Evolutionary conservation across 78 protist genomes (phyloP).

Genomic region (Creolimax fragrantissima): DNA sequence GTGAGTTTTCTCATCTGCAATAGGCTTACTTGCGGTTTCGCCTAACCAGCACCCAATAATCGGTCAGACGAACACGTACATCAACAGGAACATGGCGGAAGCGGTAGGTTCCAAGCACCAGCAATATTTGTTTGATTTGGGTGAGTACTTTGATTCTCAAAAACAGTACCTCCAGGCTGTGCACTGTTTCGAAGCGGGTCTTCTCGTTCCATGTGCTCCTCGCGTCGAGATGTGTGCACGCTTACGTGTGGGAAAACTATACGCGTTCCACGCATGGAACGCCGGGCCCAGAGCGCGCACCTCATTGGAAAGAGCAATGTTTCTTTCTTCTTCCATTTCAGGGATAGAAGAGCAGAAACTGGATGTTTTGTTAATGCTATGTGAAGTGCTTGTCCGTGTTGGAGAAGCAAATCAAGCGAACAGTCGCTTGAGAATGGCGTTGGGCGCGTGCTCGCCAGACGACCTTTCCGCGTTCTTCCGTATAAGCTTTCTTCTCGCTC

Average conservation of each 20-base stretch:
- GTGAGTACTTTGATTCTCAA: neutral
- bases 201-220: neutral
- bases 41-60: too few relatives aligned
- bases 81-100: too few relatives aligned
- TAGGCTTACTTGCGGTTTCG: too few relatives aligned
- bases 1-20: too few relatives aligned
- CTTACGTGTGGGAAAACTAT: neutral
- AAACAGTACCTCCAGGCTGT: neutral
- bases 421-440: neutral
- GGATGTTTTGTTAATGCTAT: neutral
- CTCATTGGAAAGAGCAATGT: neutral
- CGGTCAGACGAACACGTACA: too few relatives aligned
- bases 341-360: neutral
- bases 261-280: neutral
- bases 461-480: neutral
- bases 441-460: neutral
- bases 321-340: neutral
- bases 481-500: neutral
- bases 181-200: neutral
- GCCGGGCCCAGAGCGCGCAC: neutral
- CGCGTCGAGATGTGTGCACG: neutral
- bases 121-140: neutral
- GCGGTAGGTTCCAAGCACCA: neutral
- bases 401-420: neutral
- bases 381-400: neutral